phyloP scores from a whole-genome alignment of 2,329 filamentous ascomycete species.

The Parafenestella ontariensis region DNA sequence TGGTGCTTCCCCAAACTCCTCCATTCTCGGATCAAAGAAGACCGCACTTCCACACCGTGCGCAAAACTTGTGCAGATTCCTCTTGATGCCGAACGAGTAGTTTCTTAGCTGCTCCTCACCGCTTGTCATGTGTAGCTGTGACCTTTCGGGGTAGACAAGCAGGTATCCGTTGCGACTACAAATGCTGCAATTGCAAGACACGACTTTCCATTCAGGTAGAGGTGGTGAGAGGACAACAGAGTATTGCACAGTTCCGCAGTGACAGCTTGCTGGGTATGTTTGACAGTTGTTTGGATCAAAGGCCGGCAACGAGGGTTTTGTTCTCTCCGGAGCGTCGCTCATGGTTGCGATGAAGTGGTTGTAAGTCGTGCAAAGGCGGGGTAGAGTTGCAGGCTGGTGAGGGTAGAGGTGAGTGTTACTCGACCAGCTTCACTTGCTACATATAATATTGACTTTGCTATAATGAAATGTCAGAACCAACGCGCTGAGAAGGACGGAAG shows the following conservation, averaged over 20 bases:
- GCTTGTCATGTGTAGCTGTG: conserved; percentile 27
- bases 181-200: conserved; percentile 63
- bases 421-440: background rate
- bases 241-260: conserved; percentile 61
- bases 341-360: conserved; percentile 12
- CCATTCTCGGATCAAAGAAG: conserved; percentile 37
- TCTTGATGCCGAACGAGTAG: conserved; percentile 35
- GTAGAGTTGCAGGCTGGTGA: background rate
- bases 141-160: conserved; percentile 49
- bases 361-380: background rate
- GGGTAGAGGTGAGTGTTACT: background rate
- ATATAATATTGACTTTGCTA: background rate
- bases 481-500: background rate
- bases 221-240: conserved; percentile 58
- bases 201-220: conserved; percentile 54
- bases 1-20: conserved; percentile 24
- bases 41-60: conserved; percentile 34
- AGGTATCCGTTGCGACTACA: conserved; percentile 60
- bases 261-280: conserved; percentile 60
- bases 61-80: conserved; percentile 38
- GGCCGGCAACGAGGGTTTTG: conserved; percentile 13
- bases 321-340: conserved; percentile 10
- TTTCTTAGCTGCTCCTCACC: conserved; percentile 27
- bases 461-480: background rate
- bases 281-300: conserved; percentile 26